phyloP scores from a whole-genome alignment of 257 asterid species.

The Ocimum tenuiflorum region DNA sequence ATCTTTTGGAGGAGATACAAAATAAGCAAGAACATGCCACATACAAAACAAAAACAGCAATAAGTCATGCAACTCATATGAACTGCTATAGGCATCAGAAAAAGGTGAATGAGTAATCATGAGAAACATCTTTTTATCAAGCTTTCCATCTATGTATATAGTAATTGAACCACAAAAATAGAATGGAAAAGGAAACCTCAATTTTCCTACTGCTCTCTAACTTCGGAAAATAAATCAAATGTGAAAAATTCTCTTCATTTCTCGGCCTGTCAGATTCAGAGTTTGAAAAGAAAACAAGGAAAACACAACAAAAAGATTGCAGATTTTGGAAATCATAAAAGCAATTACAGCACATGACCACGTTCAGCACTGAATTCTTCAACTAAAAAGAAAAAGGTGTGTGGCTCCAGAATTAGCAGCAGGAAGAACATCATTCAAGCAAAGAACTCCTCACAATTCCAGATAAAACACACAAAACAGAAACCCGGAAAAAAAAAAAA shows the following conservation, averaged over 20 bases:
- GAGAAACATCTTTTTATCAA: not conserved
- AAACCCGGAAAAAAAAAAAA: too few relatives aligned
- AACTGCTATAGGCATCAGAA: not conserved
- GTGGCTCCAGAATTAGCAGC: not conserved
- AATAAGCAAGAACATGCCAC: constrained; percentile 14
- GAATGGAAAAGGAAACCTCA: not conserved
- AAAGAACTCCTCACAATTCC: not conserved
- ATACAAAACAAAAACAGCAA: constrained; percentile 11
- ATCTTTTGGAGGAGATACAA: not conserved
- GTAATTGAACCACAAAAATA: not conserved
- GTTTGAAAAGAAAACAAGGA: not conserved
- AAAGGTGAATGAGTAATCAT: not conserved
- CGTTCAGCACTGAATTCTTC: not conserved
- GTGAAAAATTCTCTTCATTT: not conserved
- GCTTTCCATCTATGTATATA: not conserved
- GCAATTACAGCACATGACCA: not conserved
- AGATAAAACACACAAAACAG: not conserved
- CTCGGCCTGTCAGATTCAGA: too few relatives aligned
- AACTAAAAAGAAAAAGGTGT: too few relatives aligned
- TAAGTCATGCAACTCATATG: constrained; percentile 3
- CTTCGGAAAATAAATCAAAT: not conserved
- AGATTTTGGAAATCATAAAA: not conserved
- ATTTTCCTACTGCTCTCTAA: constrained; percentile 4
- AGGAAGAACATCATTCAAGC: not conserved
- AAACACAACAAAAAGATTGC: constrained; percentile 5